Conservation (phyloP, 495 filamentous ascomycete genomes). For the Cercophora newfieldiana region DNA sequence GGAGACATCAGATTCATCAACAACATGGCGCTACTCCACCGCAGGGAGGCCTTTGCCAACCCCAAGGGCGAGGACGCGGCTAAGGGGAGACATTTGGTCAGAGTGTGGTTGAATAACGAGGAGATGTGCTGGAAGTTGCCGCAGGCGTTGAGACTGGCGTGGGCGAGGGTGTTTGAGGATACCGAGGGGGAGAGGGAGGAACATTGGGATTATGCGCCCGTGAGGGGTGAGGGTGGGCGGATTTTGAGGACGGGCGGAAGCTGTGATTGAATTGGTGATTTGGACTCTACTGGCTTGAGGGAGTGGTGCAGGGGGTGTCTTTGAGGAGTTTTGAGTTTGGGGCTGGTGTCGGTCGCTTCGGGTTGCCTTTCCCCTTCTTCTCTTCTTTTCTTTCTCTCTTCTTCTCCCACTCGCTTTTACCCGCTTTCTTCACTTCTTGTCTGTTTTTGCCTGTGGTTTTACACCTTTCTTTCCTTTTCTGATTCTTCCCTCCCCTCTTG, state of each 20-base stretch:
- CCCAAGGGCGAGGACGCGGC: conserved; percentile 8
- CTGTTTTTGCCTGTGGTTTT: not conserved
- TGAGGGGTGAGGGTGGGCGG: conserved; percentile 21
- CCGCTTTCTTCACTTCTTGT: not conserved
- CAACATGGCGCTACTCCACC: conserved; percentile 31
- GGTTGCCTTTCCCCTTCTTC: not conserved
- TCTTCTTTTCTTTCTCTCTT: not conserved
- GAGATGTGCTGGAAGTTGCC: conserved; percentile 28
- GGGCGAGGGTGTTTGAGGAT: conserved; percentile 31
- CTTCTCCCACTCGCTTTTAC: not conserved
- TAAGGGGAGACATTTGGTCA: conserved; percentile 20
- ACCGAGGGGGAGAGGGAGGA: conserved; percentile 17
- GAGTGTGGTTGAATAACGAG: conserved; percentile 30
- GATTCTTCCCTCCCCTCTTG: too few species aligned
- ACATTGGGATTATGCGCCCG: conserved; percentile 27
- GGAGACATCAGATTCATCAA: conserved; percentile 71
- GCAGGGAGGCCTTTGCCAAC: conserved; percentile 30
- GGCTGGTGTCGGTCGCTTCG: not conserved
- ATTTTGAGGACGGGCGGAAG: conserved; percentile 23
- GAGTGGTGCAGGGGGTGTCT: not conserved
- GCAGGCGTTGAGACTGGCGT: conserved; percentile 25
- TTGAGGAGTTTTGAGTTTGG: not conserved
- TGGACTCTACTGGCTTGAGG: not conserved
- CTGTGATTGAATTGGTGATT: conserved; percentile 18
- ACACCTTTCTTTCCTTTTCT: not conserved